Percentiles rank a stretch among this genome's conserved stretches.
Conservation (phyloP, 1,284 basidiomycete genomes). For the Amylostereum chailletii region DNA sequence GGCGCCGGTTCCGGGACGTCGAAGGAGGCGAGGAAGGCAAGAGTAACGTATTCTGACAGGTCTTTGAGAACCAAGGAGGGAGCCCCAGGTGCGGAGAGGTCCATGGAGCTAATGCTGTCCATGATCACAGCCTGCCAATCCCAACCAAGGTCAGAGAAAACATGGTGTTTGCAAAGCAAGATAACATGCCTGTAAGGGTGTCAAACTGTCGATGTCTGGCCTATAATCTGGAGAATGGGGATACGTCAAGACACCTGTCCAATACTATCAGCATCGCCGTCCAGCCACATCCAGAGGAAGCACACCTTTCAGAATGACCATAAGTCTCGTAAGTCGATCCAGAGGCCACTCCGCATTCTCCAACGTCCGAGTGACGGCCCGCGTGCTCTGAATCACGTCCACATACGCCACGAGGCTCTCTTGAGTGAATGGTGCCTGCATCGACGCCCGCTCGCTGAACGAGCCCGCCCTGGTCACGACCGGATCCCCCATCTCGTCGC, state of each 20-base stretch:
- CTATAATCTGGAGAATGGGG: slow-evolving; percentile 77
- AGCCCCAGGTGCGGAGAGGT: slow-evolving; percentile 51
- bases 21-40: slow-evolving; percentile 79
- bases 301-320: slow-evolving; percentile 69
- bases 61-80: slow-evolving; percentile 74
- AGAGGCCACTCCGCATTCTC: slow-evolving; percentile 57
- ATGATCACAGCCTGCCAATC: slow-evolving; percentile 53
- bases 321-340: slow-evolving; percentile 54
- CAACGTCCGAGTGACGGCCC: slow-evolving; percentile 37
- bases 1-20: slow-evolving; percentile 30
- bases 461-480: slow-evolving; percentile 25
- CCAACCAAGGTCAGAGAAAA: slow-evolving; percentile 6
- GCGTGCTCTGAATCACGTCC: slow-evolving; percentile 58
- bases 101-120: slow-evolving; percentile 59
- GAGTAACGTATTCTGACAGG: slow-evolving; percentile 76
- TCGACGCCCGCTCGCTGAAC: slow-evolving; percentile 8
- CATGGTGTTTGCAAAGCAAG: not conserved
- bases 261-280: not conserved
- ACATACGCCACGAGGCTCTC: slow-evolving; percentile 79
- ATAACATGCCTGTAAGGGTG: slow-evolving; percentile 67
- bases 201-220: slow-evolving; percentile 77
- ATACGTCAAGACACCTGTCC: slow-evolving; percentile 70
- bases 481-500: slow-evolving; percentile 57
- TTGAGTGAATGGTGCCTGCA: slow-evolving; percentile 63
- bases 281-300: slow-evolving; percentile 18